These are phyloP conservation scores for Paecilomyces sp. DNA, from an alignment of 2,329 filamentous ascomycete genomes.

Conservation along the genomic window DNA sequence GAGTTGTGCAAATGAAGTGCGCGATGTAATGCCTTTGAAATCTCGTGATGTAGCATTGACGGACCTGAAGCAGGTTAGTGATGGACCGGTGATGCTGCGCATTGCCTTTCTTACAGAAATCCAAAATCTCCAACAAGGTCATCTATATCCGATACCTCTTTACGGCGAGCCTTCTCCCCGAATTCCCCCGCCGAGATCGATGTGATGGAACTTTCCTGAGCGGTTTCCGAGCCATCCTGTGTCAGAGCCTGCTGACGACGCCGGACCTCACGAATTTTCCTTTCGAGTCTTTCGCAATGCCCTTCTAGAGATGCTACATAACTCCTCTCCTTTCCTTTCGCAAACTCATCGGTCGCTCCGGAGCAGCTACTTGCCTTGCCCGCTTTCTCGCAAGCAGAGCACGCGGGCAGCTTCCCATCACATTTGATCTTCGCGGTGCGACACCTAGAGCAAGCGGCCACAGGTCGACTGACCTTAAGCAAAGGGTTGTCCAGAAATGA, in stretches of 20 bases:
- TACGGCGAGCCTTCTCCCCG: constrained; percentile 38
- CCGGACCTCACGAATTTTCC: constrained; percentile 52
- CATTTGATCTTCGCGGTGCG: constrained; percentile 95
- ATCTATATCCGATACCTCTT: constrained; percentile 81
- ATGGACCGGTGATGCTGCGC: constrained; percentile 2
- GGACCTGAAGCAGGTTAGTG: constrained; percentile 49
- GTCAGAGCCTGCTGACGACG: constrained; percentile 21
- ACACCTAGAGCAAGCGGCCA: constrained; percentile 74
- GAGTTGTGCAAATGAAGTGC: constrained; percentile 9
- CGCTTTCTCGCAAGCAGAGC: constrained; percentile 89
- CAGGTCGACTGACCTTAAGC: constrained; percentile 62
- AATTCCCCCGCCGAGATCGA: constrained; percentile 20
- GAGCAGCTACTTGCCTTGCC: constrained; percentile 83
- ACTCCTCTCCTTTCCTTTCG: constrained; percentile 88
- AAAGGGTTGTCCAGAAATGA: constrained; percentile 33
- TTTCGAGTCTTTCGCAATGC: constrained; percentile 80
- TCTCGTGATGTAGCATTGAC: constrained; percentile 93
- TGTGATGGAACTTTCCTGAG: constrained; percentile 30
- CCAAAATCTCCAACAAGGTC: constrained; percentile 91
- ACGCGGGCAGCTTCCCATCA: constrained; percentile 91
- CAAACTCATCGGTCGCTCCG: constrained; percentile 92
- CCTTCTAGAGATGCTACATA: constrained; percentile 95
- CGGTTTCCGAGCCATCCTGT: constrained; percentile 16
- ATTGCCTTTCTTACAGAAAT: constrained; percentile 57
- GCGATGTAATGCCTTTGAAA: constrained; percentile 70